phyloP scores from a whole-genome alignment of 257 asterid species.

The Solanum clarkiae region DNA sequence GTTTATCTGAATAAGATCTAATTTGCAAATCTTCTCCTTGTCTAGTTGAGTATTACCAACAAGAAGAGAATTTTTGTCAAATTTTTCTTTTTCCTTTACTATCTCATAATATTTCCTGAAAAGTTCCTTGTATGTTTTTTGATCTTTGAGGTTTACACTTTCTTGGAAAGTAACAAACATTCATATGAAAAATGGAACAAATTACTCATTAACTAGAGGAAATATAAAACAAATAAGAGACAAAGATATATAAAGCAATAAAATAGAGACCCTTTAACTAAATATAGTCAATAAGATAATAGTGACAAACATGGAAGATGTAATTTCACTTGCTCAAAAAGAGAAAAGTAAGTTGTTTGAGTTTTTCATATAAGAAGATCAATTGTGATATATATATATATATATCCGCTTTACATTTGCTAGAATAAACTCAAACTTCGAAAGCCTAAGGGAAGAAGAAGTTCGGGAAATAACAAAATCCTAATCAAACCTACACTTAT shows the following conservation, averaged over 20 bases:
- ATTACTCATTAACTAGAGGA: not conserved
- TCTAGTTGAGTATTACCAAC: slow-evolving; percentile 26
- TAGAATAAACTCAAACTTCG: not conserved
- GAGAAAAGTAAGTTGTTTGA: not conserved
- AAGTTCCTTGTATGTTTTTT: slow-evolving; percentile 49
- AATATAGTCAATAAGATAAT: not conserved
- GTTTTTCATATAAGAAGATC: not conserved
- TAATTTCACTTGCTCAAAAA: not conserved
- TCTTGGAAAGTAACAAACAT: slow-evolving; percentile 31
- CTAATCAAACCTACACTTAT: not conserved
- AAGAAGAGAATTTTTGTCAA: slow-evolving; percentile 20
- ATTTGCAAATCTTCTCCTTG: slow-evolving; percentile 2
- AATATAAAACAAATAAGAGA: not conserved
- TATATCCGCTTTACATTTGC: not conserved
- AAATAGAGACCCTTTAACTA: not conserved
- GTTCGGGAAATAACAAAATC: not conserved
- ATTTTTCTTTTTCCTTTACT: slow-evolving; percentile 26
- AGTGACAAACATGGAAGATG: not conserved
- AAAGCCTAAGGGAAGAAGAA: not conserved
- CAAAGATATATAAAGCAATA: not conserved
- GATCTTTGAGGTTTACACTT: slow-evolving; percentile 45
- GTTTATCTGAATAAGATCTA: slow-evolving; percentile 25
- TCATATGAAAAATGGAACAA: not conserved
- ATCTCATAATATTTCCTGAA: slow-evolving; percentile 57
- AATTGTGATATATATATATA: not conserved